Evolutionary conservation across 352 stramenopile species (phyloP).

Genomic region (Phytophthora pluvialis): DNA sequence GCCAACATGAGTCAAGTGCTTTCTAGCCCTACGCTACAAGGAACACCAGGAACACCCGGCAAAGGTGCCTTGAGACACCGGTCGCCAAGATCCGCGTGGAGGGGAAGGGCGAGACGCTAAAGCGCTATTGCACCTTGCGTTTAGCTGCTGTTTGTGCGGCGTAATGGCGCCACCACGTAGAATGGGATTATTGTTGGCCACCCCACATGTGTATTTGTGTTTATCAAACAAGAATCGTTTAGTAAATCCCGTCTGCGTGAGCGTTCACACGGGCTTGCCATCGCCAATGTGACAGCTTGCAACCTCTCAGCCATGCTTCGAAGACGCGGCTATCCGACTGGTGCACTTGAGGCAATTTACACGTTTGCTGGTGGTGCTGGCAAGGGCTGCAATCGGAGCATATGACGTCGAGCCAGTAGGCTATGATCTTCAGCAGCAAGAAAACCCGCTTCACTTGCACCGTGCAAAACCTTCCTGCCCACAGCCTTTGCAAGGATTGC

Average conservation of each 20-base stretch:
- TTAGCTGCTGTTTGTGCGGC: conserved; percentile 22
- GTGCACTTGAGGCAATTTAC: not conserved
- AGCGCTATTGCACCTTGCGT: conserved; percentile 9
- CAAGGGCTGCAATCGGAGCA: conserved; percentile 6
- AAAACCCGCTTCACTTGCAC: conserved; percentile 1
- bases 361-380: conserved; percentile 1
- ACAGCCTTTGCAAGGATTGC: not conserved
- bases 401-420: not conserved
- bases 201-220: conserved; percentile 25
- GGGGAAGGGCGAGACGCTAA: conserved; percentile 27
- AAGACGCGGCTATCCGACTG: conserved; percentile 17
- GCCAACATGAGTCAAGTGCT: conserved; percentile 4
- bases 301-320: conserved; percentile 15
- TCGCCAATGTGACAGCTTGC: not conserved
- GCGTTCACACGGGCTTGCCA: conserved; percentile 2
- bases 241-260: conserved; percentile 19
- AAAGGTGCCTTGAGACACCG: conserved; percentile 22
- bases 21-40: conserved; percentile 6
- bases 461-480: not conserved
- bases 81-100: conserved; percentile 22
- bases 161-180: conserved; percentile 10
- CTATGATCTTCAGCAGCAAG: not conserved
- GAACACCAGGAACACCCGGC: conserved; percentile 7
- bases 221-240: conserved; percentile 34
- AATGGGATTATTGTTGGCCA: conserved; percentile 14